Evolutionary conservation across 2,329 filamentous ascomycete species (phyloP), one percentile per base, ranked within the genome.

Genomic region (Lachnellula occidentalis): DNA sequence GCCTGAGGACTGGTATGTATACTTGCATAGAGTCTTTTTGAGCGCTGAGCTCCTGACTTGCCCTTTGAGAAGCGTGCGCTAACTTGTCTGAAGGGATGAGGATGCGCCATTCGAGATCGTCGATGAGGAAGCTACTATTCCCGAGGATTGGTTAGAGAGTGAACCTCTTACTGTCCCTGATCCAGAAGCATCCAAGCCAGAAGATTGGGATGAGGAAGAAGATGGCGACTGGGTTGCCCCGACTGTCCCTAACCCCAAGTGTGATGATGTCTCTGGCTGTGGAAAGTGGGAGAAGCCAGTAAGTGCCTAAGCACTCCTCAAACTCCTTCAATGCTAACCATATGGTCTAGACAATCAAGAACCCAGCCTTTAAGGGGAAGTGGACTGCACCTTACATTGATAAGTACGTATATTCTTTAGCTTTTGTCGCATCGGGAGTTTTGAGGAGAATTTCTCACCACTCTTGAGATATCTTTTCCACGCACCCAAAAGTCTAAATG

Each of bases 161-260:
- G 94, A 97, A 79, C 83, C 92, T 62, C 76, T 81, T 60, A 88
- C 83, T 63, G 78, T 97, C 58, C 82, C 92, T 55, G 94, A 99
- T 77, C 94, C 94, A 53, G 91, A 96, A 78, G 91, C 92, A 50
- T 80, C 89, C 78, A 99, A 97, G 87, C 94, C 94, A 60, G 92
- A 96, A 77, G 94, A 97, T 72, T 99, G 94, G 94, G 92, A 96
- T 76, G 92, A 99, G 57, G 94, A 99, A 79, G 94, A 99, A 78
- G 94, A 99, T 73, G 94, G 94, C 73, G 94, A 99, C 79, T 99
- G 92, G 91, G 74, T 95, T 64, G 77, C 58, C 50, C 94, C 92
- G 55, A 91, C 86, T 53, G 84, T 99, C 53, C 82, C 90, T 72
- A 97, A 99, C 85, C 89, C 92, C 74, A 96, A 96, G 84, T 97